phyloP scores from a whole-genome alignment of 2,329 filamentous ascomycete genomes.

The Venturia oleaginea region DNA sequence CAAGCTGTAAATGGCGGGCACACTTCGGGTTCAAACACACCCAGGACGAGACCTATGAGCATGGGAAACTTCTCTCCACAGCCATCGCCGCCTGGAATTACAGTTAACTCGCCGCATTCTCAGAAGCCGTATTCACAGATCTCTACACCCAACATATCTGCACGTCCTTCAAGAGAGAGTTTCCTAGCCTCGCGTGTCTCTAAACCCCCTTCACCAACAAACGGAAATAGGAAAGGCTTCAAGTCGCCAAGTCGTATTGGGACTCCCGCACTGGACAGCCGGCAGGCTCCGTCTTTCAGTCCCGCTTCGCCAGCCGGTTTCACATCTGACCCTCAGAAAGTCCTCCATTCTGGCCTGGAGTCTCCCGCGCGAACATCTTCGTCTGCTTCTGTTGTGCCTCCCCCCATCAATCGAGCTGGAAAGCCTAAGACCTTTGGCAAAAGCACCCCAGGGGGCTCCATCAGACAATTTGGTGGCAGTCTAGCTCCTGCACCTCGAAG shows the following conservation, averaged over 20 bases:
- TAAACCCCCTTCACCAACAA: slow-evolving; percentile 20
- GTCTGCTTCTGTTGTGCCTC: slow-evolving; percentile 41
- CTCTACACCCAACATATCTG: slow-evolving; percentile 4
- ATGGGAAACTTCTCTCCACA: slow-evolving; percentile 40
- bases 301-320: slow-evolving; percentile 19
- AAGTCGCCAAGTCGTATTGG: slow-evolving; percentile 31
- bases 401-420: slow-evolving; percentile 70
- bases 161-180: slow-evolving; percentile 15
- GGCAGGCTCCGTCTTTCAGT: slow-evolving; percentile 26
- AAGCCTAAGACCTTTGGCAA: slow-evolving; percentile 54
- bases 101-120: slow-evolving; percentile 60
- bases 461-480: slow-evolving; percentile 2
- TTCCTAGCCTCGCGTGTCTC: slow-evolving; percentile 16
- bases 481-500: slow-evolving; percentile 33
- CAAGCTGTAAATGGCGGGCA: slow-evolving; percentile 25
- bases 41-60: slow-evolving; percentile 36
- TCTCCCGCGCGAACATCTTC: slow-evolving; percentile 22
- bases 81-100: slow-evolving; percentile 55
- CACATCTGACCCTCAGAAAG: slow-evolving; percentile 15
- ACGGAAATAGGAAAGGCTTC: slow-evolving; percentile 22
- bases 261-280: slow-evolving; percentile 34
- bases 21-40: slow-evolving; percentile 27
- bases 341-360: background rate
- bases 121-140: slow-evolving; percentile 34
- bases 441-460: background rate